Evolutionary conservation across 495 filamentous ascomycete genomes (phyloP), one percentile per base, ranked within the genome.

Genomic region (Amorphotheca resinae): DNA sequence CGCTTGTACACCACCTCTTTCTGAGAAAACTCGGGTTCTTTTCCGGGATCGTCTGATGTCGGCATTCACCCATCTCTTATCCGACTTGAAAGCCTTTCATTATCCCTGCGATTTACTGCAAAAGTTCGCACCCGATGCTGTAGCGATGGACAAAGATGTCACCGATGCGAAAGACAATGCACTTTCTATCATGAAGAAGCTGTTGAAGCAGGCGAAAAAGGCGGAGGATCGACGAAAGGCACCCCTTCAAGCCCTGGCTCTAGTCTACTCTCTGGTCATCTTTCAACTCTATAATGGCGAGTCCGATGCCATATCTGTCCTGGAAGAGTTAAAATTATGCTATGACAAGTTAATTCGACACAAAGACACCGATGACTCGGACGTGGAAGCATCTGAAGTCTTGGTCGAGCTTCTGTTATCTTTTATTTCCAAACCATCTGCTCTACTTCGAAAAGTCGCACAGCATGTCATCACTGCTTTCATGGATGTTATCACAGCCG

Each of bases 221-320:
- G 51, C 62, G 14, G 48, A 61, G 4, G 52, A 33, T 17, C 56
- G 63, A 38, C 55, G 61, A 22, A 63, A 64, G 46, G 59, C 62
- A 23, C 63, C 56, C 38, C 54, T 59, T 3, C 63, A 76, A 30
- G 82, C 84, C 0, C 80, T 93, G 47, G 77, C 79, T 33, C 68
- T 95, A 6, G 67, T 95, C 6, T 88, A 91, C 59, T 82, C 84
- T n/a, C 69, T 93, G 43, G 79, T 81, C 1, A 73, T 95, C 36
- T 61, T 95, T 22, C 84, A 94, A 54, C 69, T 94, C n/a, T 89
- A 91, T 62, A 82, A 86, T 52, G 83, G 82, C 15, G 85, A 93
- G 44, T 70, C 81, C 0, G 91, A 96, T 50, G 84, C 87, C 4
- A 67, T 86, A 1, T 71, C 70, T 2, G 76, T 87, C 47, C 68